phyloP scores from a whole-genome alignment of 2,329 filamentous ascomycete species.

The Cytospora chrysosperma region DNA sequence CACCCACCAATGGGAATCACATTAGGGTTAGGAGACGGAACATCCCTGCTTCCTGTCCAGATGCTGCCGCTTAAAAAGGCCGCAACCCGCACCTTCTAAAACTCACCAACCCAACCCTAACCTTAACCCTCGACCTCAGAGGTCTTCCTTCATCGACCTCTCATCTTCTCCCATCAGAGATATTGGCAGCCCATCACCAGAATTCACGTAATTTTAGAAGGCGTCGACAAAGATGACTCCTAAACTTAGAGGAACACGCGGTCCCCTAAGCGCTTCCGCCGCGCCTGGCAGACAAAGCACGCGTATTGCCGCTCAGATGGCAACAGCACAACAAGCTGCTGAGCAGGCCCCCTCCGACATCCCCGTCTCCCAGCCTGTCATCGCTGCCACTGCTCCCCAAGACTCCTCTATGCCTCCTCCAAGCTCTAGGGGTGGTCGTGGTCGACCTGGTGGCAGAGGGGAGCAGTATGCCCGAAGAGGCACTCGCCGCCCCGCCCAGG shows the following conservation, averaged over 20 bases:
- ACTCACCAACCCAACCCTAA: background rate
- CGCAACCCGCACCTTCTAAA: background rate
- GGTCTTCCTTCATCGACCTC: background rate
- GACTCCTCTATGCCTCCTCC: constrained; percentile 6
- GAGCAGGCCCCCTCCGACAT: constrained; percentile 16
- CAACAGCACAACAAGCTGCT: constrained; percentile 17
- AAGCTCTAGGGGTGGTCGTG: constrained; percentile 3
- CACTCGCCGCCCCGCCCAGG: constrained; percentile 6
- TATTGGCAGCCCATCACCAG: background rate
- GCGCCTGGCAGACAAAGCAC: constrained; percentile 20
- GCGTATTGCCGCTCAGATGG: constrained; percentile 19
- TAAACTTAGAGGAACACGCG: constrained; percentile 11
- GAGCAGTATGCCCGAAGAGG: constrained; percentile 19
- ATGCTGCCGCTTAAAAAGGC: background rate
- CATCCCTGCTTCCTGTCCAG: background rate
- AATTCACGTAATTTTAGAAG: background rate
- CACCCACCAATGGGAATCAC: background rate
- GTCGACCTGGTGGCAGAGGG: background rate
- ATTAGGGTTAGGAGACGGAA: background rate
- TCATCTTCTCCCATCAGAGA: constrained; percentile 6
- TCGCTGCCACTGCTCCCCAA: constrained; percentile 12
- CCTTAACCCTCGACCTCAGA: background rate
- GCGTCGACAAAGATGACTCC: constrained; percentile 18
- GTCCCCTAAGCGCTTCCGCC: constrained; percentile 4
- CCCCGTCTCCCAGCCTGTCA: constrained; percentile 1